Base-by-base conservation (phyloP, 73 alveolate species). In the Tetrahymena malaccensis region DNA sequence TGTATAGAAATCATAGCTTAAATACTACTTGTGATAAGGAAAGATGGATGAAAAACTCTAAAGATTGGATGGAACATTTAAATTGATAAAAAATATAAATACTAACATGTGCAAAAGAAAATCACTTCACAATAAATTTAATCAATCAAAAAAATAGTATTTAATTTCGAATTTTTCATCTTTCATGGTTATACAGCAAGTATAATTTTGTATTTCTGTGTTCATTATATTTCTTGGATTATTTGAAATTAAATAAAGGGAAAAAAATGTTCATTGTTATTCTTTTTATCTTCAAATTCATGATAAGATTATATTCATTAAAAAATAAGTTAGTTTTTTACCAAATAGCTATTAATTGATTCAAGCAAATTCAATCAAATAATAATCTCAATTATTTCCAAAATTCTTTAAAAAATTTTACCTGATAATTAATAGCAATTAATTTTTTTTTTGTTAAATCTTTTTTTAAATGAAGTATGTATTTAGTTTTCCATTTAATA, bases 11-110 rank as follows among this genome's bases (percentile, higher is more conserved):
- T 93, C 95, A 96, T 94, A 99, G 99, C 56, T 97, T 98, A 85
- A 98, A 98, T 96, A 97, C 99, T 37, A 96, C 98, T 33, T 93
- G 94, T 15, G 99, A 98, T 96, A 98, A 97, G 93, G 99, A 98
- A 94, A 97, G 99, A 94, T 98, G 97, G 94, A 98, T 97, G 97
- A 98, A 98, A 96, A 98, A 98, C 55, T 96, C 99, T 93, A 98
- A 98, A 93, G 99, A 98, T 96, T 98, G 99, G 99, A 98, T 98
- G 99, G 98, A 97, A 55, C 97, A 95, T 85, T 95, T 95, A 95
- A 55, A 95, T 85, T 95, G 97, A 95, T n/a, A 55, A 55, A 43
- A 43, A 85, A 34, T 9, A 35, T 85, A 33, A 35, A 85, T 85
- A 9, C 15, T 35, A 35, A 35, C 43, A 40, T 40, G 16, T 4